phyloP scores from a whole-genome alignment of 495 filamentous ascomycete species.

The Cudoniella acicularis region DNA sequence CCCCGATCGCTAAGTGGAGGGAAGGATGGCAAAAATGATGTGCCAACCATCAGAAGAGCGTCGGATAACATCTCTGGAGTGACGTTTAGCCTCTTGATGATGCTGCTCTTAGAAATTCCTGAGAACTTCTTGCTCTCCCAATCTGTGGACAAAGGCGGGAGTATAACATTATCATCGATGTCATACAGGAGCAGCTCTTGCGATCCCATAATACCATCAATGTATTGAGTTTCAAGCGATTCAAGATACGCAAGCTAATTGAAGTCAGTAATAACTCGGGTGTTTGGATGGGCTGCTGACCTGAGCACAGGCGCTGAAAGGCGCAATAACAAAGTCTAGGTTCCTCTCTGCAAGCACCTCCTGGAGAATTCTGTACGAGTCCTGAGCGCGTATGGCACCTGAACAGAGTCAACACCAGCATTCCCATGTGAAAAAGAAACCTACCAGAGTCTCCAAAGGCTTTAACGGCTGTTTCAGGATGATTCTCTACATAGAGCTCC shows the following conservation, averaged over 20 bases:
- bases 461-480: constrained; percentile 72
- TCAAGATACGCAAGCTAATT: constrained; percentile 77
- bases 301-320: constrained; percentile 87
- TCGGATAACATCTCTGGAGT: constrained; percentile 74
- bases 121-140: constrained; percentile 60
- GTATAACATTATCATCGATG: constrained; percentile 36
- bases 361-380: constrained; percentile 72
- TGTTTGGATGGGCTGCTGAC: constrained; percentile 37
- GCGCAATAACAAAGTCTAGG: constrained; percentile 80
- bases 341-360: constrained; percentile 62
- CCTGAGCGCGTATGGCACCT: constrained; percentile 55
- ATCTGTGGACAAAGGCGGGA: constrained; percentile 36
- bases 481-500: constrained; percentile 78
- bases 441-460: constrained; percentile 81
- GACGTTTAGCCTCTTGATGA: constrained; percentile 67
- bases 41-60: constrained; percentile 79
- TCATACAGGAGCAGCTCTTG: constrained; percentile 84
- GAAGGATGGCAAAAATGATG: constrained; percentile 70
- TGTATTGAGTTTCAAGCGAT: constrained; percentile 60
- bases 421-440: neutral
- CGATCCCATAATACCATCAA: constrained; percentile 77
- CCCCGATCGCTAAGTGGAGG: constrained; percentile 61
- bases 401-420: neutral
- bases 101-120: constrained; percentile 67
- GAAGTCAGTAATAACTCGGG: constrained; percentile 1